Percentiles rank a stretch among this genome's conserved stretches.
These are phyloP conservation scores for Leccinum subtestaceum DNA, from an alignment of 768 basidiomycete species.

Conservation along the genomic window DNA sequence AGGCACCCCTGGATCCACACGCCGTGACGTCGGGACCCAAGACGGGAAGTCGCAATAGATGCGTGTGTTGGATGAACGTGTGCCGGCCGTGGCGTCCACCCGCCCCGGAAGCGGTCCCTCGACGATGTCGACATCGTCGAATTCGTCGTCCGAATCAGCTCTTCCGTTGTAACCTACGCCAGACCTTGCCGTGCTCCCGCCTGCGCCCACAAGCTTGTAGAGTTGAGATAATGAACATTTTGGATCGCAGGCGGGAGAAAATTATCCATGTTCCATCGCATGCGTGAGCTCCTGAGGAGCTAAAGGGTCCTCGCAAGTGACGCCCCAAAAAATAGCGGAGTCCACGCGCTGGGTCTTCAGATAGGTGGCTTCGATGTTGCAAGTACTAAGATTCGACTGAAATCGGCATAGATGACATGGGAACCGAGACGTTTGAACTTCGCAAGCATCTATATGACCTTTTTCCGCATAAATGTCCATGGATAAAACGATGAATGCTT, in stretches of 20 bases:
- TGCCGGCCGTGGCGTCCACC: background rate
- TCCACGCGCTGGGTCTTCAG: constrained; percentile 91
- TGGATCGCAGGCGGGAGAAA: constrained; percentile 87
- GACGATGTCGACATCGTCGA: background rate
- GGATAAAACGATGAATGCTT: constrained; percentile 76
- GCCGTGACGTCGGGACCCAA: no score
- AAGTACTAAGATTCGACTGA: constrained; percentile 75
- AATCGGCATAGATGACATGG: constrained; percentile 90
- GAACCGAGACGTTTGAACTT: constrained; percentile 97
- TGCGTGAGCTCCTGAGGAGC: constrained; percentile 68
- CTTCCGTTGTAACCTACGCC: no score
- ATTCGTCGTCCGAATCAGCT: no score
- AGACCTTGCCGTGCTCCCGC: no score
- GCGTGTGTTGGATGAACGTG: no score
- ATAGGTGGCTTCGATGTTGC: constrained; percentile 92
- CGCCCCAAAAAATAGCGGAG: constrained; percentile 85
- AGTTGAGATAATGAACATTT: constrained; percentile 81
- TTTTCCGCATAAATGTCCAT: constrained; percentile 74
- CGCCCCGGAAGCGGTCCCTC: background rate
- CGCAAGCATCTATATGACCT: constrained; percentile 92
- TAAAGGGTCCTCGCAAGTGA: constrained; percentile 78
- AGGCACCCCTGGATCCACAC: no score
- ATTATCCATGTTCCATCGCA: constrained; percentile 89
- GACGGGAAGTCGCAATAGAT: no score
- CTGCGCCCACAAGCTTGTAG: constrained; percentile 49